phyloP scores from a whole-genome alignment of 768 basidiomycete species.

The Russula sp. region DNA sequence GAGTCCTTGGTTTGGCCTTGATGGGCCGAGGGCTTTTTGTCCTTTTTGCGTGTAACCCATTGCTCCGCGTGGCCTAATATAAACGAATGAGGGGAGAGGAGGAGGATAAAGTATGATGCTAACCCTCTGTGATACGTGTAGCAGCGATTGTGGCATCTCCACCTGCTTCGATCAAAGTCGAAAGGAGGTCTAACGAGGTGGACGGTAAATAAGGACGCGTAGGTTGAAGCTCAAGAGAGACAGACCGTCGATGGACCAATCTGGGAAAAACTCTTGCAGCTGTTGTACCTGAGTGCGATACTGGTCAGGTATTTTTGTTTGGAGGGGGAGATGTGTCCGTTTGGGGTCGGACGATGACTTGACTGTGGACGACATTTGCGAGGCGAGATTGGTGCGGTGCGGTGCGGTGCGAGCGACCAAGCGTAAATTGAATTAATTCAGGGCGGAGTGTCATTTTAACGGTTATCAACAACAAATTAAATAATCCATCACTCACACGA shows the following conservation, averaged over 20 bases:
- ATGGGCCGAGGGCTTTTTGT: conserved; percentile 54
- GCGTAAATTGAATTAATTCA: not conserved
- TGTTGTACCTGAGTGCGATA: conserved; percentile 48
- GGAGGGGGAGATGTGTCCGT: conserved; percentile 22
- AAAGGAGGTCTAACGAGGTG: conserved; percentile 49
- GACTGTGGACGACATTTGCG: conserved; percentile 23
- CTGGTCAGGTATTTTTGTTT: conserved; percentile 30
- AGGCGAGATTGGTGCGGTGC: not conserved
- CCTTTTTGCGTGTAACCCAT: conserved; percentile 86
- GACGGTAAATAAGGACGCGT: conserved; percentile 23
- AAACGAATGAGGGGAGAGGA: conserved; percentile 21
- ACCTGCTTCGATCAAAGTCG: conserved; percentile 55
- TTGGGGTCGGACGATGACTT: conserved; percentile 28
- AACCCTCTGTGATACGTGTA: conserved; percentile 71
- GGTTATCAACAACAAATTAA: not conserved
- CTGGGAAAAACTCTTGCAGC: conserved; percentile 65
- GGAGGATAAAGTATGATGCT: conserved; percentile 2
- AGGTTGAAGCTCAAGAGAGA: conserved; percentile 5
- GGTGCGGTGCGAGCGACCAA: not conserved
- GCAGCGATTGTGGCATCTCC: conserved; percentile 68
- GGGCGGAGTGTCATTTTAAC: conserved; percentile 7
- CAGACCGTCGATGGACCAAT: conserved; percentile 63
- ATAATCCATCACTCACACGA: not conserved
- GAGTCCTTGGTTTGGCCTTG: conserved; percentile 47
- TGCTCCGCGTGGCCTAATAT: conserved; percentile 60